These are phyloP conservation scores for Tricholoma hemisulphureum DNA, from an alignment of 768 basidiomycete species.

Conservation along the genomic window DNA sequence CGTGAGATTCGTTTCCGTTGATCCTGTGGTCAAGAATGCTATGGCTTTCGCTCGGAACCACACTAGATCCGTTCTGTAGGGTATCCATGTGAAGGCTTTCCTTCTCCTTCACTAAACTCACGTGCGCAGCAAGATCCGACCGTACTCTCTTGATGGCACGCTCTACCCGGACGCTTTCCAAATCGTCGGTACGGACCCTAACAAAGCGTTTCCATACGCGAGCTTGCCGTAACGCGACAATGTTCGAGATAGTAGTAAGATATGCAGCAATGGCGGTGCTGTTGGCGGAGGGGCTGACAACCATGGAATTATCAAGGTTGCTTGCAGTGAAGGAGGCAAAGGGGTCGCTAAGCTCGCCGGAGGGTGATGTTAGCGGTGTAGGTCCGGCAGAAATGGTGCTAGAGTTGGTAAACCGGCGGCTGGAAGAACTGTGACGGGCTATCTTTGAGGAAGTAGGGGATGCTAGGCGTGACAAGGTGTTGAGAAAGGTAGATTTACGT, in stretches of 20 bases:
- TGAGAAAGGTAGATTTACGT: conserved; percentile 81
- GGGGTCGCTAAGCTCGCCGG: conserved; percentile 59
- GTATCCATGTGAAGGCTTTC: conserved; percentile 25
- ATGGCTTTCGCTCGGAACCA: conserved; percentile 18
- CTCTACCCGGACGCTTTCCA: conserved; percentile 84
- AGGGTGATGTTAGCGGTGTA: conserved; percentile 51
- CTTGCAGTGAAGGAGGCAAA: conserved; percentile 45
- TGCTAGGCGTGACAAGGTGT: conserved; percentile 80
- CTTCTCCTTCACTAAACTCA: conserved; percentile 32
- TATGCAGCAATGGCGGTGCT: conserved; percentile 75
- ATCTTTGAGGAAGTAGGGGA: conserved; percentile 64
- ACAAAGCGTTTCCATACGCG: conserved; percentile 86
- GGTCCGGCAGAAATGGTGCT: conserved; percentile 34
- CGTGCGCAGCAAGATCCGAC: conserved; percentile 79
- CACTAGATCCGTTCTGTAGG: conserved; percentile 13
- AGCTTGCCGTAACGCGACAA: conserved; percentile 56
- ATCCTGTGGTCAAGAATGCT: conserved; percentile 25
- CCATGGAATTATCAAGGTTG: conserved; percentile 27
- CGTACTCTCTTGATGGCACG: conserved; percentile 85
- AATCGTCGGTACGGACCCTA: conserved; percentile 79
- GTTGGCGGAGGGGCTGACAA: conserved; percentile 42
- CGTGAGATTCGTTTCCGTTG: conserved; percentile 38
- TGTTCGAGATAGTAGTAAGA: conserved; percentile 75
- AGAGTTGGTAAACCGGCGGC: conserved; percentile 36
- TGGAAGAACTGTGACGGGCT: conserved; percentile 34